Evolutionary conservation across 352 stramenopile species (phyloP).

Genomic region (Globisporangium parvum): DNA sequence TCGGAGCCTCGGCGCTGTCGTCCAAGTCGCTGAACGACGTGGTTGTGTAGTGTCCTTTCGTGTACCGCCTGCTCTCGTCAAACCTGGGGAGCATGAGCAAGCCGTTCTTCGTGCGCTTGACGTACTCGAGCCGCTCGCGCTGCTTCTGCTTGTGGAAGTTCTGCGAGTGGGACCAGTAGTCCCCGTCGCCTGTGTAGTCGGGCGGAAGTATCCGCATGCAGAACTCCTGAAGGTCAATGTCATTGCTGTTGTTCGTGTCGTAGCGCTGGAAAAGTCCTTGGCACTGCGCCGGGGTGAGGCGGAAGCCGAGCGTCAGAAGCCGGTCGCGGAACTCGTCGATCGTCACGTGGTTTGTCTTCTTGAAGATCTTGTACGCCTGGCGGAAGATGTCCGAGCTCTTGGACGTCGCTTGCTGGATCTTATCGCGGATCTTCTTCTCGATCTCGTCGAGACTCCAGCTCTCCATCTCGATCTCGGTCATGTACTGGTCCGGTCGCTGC

Average conservation of each 20-base stretch:
- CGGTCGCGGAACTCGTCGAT: constrained; percentile 70
- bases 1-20: not conserved
- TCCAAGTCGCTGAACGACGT: constrained; percentile 40
- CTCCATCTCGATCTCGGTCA: constrained; percentile 75
- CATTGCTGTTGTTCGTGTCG: constrained; percentile 66
- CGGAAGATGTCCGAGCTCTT: constrained; percentile 77
- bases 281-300: constrained; percentile 56
- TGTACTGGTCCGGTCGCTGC: constrained; percentile 50
- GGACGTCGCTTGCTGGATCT: constrained; percentile 71
- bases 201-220: constrained; percentile 68
- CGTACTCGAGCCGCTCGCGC: constrained; percentile 46
- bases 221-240: constrained; percentile 82
- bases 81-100: constrained; percentile 59
- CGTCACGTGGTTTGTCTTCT: constrained; percentile 66
- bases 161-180: constrained; percentile 68
- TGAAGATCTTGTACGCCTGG: constrained; percentile 78
- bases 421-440: constrained; percentile 72
- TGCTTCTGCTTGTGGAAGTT: constrained; percentile 45
- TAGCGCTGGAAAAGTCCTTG: constrained; percentile 64
- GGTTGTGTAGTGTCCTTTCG: constrained; percentile 31
- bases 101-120: constrained; percentile 59
- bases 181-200: constrained; percentile 74
- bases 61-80: constrained; percentile 47
- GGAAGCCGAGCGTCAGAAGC: constrained; percentile 64
- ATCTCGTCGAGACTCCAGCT: constrained; percentile 76